Base-by-base conservation (phyloP, 2,329 filamentous ascomycete genomes). In the Aspergillus aculeatus region DNA sequence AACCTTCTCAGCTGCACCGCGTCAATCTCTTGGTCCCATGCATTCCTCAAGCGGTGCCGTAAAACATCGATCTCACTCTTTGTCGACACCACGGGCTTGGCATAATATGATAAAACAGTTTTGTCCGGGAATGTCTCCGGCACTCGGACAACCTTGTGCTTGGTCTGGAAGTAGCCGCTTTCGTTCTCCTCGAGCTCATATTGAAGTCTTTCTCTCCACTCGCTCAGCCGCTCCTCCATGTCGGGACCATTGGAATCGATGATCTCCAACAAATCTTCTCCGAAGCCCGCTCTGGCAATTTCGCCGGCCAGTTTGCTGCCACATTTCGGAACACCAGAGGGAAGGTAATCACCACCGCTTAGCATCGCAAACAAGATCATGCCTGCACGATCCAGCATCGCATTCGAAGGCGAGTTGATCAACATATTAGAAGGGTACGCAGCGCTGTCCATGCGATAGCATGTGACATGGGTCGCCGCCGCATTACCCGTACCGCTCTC, bases 341-440 rank as follows among this genome's bases (percentile, higher is more conserved):
- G 91, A 0, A 94, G 81, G 68, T 99, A 99, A 75, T 99, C 95
- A 6, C 95, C 95, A 6, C 95, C 95, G 67, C 93, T 97, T 84
- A 99, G 92, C 62, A 99, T 80, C 0, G 95, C 95, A 21, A 98
- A 89, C 12, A 99, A 79, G 23, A 98, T 89, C 93, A 99, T 96
- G 0, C 92, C 94, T 63, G 95, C 88, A 21, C 89, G 83, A 69
- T 93, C 91, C 50, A 98, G 79, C 14, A 66, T 64, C 21, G 76
- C 69, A 54, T 75, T 77, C 3, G 69, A 67, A 7, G 62, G 54
- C 32, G 32, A 35, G 4, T 35, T 16, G 32, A 16, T 10, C 14
- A 16, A 5, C 14, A 35, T 12, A 10, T 75, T 77, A 3, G 69
- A 67, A 6, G 62, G 52, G 38, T 65, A 51, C 2, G 53, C 63